Conservation (phyloP, 257 asterid genomes). For the Leptodermis oblonga region DNA sequence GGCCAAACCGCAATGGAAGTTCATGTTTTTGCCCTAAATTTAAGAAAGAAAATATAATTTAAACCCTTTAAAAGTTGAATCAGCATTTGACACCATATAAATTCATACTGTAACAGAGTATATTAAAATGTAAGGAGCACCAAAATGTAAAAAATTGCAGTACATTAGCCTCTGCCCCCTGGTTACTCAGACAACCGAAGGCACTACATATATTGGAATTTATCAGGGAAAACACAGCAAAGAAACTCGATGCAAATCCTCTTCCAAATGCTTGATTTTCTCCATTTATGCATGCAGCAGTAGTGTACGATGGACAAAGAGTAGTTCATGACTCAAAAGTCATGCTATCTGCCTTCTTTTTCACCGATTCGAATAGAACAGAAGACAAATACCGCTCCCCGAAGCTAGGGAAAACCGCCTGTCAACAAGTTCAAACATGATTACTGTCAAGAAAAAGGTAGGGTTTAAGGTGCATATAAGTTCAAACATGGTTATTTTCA, state of each 20-base stretch:
- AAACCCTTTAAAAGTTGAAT: neutral
- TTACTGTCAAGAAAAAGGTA: neutral
- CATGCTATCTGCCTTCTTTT: conserved; percentile 76
- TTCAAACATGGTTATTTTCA: neutral
- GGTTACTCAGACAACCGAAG: neutral
- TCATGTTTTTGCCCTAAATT: too few relatives aligned
- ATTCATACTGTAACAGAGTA: too few relatives aligned
- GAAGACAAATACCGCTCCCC: conserved; percentile 94
- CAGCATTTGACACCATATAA: neutral
- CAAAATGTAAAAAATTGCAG: neutral
- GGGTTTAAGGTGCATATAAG: neutral
- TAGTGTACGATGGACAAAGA: neutral
- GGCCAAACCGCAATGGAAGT: too few relatives aligned
- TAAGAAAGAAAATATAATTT: too few relatives aligned
- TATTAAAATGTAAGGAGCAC: neutral
- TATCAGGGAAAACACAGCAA: neutral
- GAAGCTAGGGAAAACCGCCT: conserved; percentile 85
- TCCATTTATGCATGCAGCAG: neutral
- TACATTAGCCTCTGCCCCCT: conserved; percentile 2
- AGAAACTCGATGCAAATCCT: neutral
- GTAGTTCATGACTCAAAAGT: conserved; percentile 54
- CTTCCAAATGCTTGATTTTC: conserved; percentile 3
- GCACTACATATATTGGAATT: conserved; percentile 4
- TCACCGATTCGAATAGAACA: conserved; percentile 68
- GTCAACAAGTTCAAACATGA: conserved; percentile 9